These are phyloP conservation scores for Leccinum solheimii DNA, from an alignment of 1,284 basidiomycete genomes.

Conservation along the genomic window DNA sequence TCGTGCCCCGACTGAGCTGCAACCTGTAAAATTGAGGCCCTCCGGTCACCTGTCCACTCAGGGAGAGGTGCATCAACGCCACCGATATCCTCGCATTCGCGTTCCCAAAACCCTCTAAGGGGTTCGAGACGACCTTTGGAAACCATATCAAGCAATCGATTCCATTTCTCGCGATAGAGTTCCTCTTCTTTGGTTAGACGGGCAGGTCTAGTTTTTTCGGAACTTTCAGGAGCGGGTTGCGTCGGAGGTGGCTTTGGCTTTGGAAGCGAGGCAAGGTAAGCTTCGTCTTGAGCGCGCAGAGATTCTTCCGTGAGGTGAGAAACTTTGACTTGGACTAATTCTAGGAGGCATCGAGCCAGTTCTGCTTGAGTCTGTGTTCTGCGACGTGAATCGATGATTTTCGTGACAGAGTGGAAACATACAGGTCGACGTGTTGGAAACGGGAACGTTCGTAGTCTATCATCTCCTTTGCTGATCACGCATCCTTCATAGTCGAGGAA, in stretches of 20 bases:
- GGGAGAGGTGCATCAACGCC: constrained; percentile 65
- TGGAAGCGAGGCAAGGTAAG: constrained; percentile 81
- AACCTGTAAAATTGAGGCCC: constrained; percentile 75
- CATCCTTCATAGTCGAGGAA: constrained; percentile 86
- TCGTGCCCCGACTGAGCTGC: constrained; percentile 79
- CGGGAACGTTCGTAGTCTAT: constrained; percentile 83
- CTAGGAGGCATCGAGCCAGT: constrained; percentile 82
- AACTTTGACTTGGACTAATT: constrained; percentile 84
- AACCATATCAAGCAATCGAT: constrained; percentile 85
- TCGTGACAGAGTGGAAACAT: constrained; percentile 33
- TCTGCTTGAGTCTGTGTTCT: constrained; percentile 82
- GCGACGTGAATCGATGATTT: constrained; percentile 10
- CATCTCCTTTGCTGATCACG: constrained; percentile 61
- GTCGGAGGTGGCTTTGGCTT: constrained; percentile 61
- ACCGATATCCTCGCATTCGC: constrained; percentile 63
- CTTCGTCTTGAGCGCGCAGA: constrained; percentile 83
- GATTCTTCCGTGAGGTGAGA: constrained; percentile 86
- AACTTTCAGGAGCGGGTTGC: constrained; percentile 28
- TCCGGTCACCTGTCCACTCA: constrained; percentile 60
- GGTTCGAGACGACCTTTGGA: constrained; percentile 82
- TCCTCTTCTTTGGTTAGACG: constrained; percentile 82
- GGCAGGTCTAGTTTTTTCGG: constrained; percentile 51
- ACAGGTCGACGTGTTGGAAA: constrained; percentile 93
- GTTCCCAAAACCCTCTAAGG: constrained; percentile 78
- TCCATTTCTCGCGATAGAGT: constrained; percentile 72